Evolutionary conservation across 495 filamentous ascomycete genomes (phyloP).

Genomic region (Hypoxylon crocopeplum): DNA sequence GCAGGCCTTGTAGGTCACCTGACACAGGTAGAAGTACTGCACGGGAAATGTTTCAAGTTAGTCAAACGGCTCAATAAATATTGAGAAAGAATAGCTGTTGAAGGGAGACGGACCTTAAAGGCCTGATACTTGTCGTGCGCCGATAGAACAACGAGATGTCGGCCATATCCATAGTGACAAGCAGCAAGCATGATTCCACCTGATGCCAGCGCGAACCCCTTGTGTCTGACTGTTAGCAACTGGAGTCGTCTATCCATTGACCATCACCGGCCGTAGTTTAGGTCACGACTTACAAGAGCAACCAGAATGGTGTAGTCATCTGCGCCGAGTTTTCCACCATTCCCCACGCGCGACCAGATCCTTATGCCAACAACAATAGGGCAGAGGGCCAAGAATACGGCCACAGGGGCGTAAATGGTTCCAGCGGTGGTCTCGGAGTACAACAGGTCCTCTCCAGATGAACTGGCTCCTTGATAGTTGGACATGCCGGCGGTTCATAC

Average conservation of each 20-base stretch:
- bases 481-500: slow-evolving; percentile 13
- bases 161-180: slow-evolving; percentile 41
- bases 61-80: background rate
- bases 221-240: background rate
- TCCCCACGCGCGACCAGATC: slow-evolving; percentile 36
- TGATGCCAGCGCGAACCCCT: slow-evolving; percentile 34
- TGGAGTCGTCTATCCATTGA: background rate
- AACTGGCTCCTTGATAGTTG: background rate
- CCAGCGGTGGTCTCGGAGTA: slow-evolving; percentile 22
- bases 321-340: slow-evolving; percentile 32
- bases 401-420: slow-evolving; percentile 35
- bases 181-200: slow-evolving; percentile 39
- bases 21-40: slow-evolving; percentile 42
- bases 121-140: slow-evolving; percentile 28
- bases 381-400: slow-evolving; percentile 38
- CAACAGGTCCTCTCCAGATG: background rate
- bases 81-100: background rate
- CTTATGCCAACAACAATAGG: slow-evolving; percentile 32
- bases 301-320: slow-evolving; percentile 43
- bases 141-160: slow-evolving; percentile 27
- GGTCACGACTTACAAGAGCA: slow-evolving; percentile 41
- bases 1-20: slow-evolving; percentile 43
- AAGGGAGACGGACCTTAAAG: slow-evolving; percentile 26
- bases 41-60: background rate
- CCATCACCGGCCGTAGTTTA: background rate